Conservation (phyloP, 2,329 filamentous ascomycete genomes). For the Fusarium tupiense region DNA sequence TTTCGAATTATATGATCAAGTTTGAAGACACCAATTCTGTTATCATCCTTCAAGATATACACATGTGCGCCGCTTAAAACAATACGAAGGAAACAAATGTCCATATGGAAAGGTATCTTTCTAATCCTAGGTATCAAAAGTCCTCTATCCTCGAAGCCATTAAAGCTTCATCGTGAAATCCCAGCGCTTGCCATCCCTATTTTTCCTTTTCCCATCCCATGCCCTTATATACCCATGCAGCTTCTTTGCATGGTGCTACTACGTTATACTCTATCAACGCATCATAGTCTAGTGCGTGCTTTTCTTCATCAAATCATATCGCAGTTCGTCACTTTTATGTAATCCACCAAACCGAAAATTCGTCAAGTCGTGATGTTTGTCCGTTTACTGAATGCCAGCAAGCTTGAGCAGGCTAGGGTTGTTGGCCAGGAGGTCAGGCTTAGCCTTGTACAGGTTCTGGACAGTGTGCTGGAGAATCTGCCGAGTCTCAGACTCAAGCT, state of each 20-base stretch:
- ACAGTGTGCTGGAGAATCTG: slow-evolving; percentile 73
- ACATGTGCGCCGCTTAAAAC: neutral
- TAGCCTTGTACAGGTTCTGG: slow-evolving; percentile 53
- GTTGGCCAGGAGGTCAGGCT: slow-evolving; percentile 48
- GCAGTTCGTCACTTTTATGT: slow-evolving; percentile 31
- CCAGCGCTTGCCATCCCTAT: slow-evolving; percentile 28
- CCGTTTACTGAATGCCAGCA: slow-evolving; percentile 42
- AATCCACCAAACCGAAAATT: slow-evolving; percentile 22
- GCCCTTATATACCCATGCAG: slow-evolving; percentile 19
- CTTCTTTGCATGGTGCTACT: slow-evolving; percentile 13
- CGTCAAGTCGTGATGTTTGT: slow-evolving; percentile 29
- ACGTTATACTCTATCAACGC: slow-evolving; percentile 39
- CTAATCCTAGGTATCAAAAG: slow-evolving; percentile 38
- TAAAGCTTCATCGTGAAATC: slow-evolving; percentile 12
- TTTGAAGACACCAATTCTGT: neutral
- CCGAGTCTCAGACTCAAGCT: slow-evolving; percentile 78
- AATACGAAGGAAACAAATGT: neutral
- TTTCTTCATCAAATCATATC: slow-evolving; percentile 43
- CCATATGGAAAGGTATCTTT: slow-evolving; percentile 37
- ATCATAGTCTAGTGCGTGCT: slow-evolving; percentile 18
- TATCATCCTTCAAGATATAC: neutral
- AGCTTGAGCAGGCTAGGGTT: slow-evolving; percentile 46
- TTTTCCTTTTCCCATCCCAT: slow-evolving; percentile 9
- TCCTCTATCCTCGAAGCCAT: slow-evolving; percentile 22
- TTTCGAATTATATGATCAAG: neutral